phyloP scores from a whole-genome alignment of 495 filamentous ascomycete genomes.

The Aspergillus carlsbadensis region DNA sequence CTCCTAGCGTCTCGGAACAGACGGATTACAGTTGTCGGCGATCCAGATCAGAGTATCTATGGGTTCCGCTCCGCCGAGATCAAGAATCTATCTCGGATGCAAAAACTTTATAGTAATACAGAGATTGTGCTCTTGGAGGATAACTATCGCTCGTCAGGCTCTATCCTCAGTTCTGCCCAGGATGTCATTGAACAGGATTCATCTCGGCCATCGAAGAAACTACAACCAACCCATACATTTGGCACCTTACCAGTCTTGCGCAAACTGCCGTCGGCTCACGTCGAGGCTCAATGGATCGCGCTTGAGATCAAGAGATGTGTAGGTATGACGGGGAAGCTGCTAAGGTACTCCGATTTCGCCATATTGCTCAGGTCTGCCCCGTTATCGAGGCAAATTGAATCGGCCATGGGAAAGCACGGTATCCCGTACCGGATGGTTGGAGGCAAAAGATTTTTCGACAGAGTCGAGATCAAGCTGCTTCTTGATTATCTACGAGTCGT shows the following conservation, averaged over 20 bases:
- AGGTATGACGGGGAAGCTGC: conserved; percentile 67
- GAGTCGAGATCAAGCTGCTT: conserved; percentile 83
- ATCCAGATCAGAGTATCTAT: conserved; percentile 98
- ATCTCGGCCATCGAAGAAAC: conserved; percentile 70
- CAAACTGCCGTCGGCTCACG: conserved; percentile 65
- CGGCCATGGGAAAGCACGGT: conserved; percentile 78
- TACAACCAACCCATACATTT: conserved; percentile 77
- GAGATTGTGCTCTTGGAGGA: conserved; percentile 85
- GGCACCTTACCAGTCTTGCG: conserved; percentile 85
- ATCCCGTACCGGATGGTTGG: conserved; percentile 95
- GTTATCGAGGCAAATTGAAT: conserved; percentile 82
- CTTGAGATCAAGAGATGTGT: conserved; percentile 74
- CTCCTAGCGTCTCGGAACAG: conserved; percentile 72
- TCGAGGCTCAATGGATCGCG: conserved; percentile 87
- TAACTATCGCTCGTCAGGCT: conserved; percentile 91
- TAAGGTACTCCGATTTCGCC: conserved; percentile 77
- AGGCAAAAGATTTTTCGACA: conserved; percentile 88
- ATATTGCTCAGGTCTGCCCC: conserved; percentile 82
- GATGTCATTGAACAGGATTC: conserved; percentile 91
- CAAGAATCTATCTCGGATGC: conserved; percentile 79
- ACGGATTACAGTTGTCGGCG: conserved; percentile 90
- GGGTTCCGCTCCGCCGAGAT: conserved; percentile 97
- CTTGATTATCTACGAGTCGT: conserved; percentile 88
- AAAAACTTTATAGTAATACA: conserved; percentile 71
- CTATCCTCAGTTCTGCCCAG: conserved; percentile 80